phyloP scores from a whole-genome alignment of 441 rosid species.

The Populus hybrid region DNA sequence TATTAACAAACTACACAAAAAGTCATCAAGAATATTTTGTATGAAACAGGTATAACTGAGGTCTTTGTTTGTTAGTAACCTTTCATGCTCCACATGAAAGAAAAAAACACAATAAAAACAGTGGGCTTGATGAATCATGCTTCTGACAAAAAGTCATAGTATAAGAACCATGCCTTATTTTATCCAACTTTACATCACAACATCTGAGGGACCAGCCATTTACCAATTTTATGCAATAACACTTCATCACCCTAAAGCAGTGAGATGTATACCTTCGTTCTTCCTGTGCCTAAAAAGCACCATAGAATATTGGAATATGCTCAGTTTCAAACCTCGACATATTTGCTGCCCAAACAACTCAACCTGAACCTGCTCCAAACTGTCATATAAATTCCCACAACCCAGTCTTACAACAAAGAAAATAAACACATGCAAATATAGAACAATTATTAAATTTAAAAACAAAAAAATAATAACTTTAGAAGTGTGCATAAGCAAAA shows the following conservation, averaged over 20 bases:
- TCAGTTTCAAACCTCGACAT: slow-evolving; percentile 57
- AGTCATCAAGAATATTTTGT: background rate
- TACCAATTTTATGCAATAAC: background rate
- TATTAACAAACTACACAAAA: background rate
- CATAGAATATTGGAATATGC: slow-evolving; percentile 72
- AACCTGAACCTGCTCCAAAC: slow-evolving; percentile 89
- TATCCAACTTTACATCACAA: background rate
- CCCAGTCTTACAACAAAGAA: slow-evolving; percentile 34
- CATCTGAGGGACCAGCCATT: background rate
- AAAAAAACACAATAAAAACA: background rate
- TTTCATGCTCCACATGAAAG: background rate
- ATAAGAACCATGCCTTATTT: background rate
- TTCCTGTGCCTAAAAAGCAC: slow-evolving; percentile 46
- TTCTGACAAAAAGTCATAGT: background rate
- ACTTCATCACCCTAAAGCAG: background rate
- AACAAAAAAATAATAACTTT: background rate
- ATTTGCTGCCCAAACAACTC: slow-evolving; percentile 71
- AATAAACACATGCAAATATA: slow-evolving; percentile 1
- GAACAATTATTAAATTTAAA: background rate
- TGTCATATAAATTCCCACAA: slow-evolving; percentile 65
- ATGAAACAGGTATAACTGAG: background rate
- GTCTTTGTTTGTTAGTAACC: background rate
- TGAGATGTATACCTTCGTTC: slow-evolving; percentile 46
- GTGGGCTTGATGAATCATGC: background rate
- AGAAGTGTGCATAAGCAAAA: background rate